Percentiles rank a stretch among this genome's conserved stretches.
Evolutionary conservation across 1,139 yeast species (phyloP).

Genomic region (Saccharomycopsis crataegensis): DNA sequence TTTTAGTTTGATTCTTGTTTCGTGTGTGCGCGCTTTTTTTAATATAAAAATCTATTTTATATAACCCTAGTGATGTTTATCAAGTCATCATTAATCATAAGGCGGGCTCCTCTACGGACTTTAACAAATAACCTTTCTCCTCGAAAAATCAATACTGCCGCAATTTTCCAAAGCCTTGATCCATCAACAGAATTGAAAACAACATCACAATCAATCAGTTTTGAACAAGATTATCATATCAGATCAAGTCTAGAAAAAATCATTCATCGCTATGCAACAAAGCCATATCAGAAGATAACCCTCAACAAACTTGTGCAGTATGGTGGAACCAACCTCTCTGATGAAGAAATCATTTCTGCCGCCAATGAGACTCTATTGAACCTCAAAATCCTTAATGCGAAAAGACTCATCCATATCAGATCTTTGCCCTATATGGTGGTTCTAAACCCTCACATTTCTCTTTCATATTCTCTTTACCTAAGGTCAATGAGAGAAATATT

Average conservation of each 20-base stretch:
- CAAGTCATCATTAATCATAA: no score
- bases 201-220: conserved; percentile 20
- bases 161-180: conserved; percentile 1
- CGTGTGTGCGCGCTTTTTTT: no score
- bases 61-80: no score
- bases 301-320: conserved; percentile 38
- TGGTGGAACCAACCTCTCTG: conserved; percentile 21
- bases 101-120: no score
- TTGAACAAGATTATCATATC: conserved; percentile 39
- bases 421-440: conserved; percentile 76
- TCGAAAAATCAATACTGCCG: conserved; percentile 13
- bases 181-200: background rate
- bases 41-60: no score
- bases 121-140: background rate
- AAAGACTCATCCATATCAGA: conserved; percentile 58
- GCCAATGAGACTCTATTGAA: conserved; percentile 37
- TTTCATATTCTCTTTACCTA: conserved; percentile 65
- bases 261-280: conserved; percentile 41
- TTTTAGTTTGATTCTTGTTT: no score
- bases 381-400: conserved; percentile 37
- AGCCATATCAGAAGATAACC: conserved; percentile 42
- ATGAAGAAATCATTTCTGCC: conserved; percentile 20
- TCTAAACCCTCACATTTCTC: conserved; percentile 83
- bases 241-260: conserved; percentile 46
- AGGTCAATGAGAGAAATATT: conserved; percentile 60